A percentile compares a stretch with the other conserved stretches of the same genome.
Conservation (phyloP, 208 protist species). For the Trypanosoma avium region DNA sequence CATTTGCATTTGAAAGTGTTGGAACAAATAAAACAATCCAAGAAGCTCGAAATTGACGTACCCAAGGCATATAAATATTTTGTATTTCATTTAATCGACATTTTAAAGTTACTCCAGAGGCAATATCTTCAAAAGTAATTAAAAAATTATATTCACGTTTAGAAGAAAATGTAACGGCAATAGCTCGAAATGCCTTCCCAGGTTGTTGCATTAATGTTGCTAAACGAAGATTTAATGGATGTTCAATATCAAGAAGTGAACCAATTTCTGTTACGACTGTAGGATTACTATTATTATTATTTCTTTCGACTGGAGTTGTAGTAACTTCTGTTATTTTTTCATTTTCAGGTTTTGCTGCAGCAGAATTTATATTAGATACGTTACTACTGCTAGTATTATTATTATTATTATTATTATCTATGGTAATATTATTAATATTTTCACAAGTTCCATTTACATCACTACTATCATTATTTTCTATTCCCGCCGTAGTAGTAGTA, state of each 20-base stretch:
- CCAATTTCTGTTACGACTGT: constrained; percentile 27
- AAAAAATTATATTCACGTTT: constrained; percentile 68
- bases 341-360: not conserved
- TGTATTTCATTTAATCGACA: constrained; percentile 70
- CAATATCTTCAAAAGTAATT: constrained; percentile 84
- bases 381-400: not conserved
- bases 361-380: not conserved
- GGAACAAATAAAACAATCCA: constrained; percentile 84
- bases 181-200: constrained; percentile 81
- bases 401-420: not conserved
- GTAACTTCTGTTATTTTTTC: not conserved
- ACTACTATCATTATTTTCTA: too few species aligned
- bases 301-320: not conserved
- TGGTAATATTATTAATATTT: too few species aligned
- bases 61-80: constrained; percentile 72
- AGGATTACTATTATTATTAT: not conserved
- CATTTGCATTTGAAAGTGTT: constrained; percentile 73
- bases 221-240: constrained; percentile 82
- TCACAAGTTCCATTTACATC: too few species aligned
- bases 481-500: too few species aligned
- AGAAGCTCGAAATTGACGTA: constrained; percentile 68
- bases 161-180: constrained; percentile 65
- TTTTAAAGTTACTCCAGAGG: constrained; percentile 56
- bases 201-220: constrained; percentile 80
- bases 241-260: constrained; percentile 72